Percentiles rank a stretch among this genome's conserved stretches.
These are phyloP conservation scores for Aureobasidium zeae DNA, from an alignment of 2,329 filamentous ascomycete species.

Conservation along the genomic window DNA sequence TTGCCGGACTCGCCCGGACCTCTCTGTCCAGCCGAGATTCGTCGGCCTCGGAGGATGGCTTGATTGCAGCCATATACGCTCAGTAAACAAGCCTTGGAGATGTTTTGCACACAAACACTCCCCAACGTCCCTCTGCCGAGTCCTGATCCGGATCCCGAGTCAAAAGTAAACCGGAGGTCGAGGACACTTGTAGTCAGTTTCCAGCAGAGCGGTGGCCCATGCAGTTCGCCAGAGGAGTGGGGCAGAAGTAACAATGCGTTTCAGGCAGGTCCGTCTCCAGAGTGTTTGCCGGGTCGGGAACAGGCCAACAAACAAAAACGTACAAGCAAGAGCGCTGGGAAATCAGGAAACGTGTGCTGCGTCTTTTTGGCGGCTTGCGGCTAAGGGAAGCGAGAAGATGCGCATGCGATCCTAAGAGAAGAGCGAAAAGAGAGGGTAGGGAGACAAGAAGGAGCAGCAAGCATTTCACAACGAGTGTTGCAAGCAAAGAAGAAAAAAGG, in stretches of 20 bases:
- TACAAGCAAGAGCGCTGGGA: constrained; percentile 9
- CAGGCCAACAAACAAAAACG: constrained; percentile 10
- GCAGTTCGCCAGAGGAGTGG: neutral
- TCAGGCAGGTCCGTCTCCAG: neutral
- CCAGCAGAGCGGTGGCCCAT: constrained; percentile 5
- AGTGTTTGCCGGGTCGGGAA: neutral
- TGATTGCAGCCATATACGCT: constrained; percentile 10
- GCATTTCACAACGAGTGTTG: constrained; percentile 6
- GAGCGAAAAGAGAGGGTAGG: neutral
- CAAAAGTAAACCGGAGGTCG: neutral
- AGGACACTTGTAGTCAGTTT: constrained; percentile 1
- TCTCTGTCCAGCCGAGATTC: constrained; percentile 11
- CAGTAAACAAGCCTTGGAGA: neutral
- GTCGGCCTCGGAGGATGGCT: constrained; percentile 4
- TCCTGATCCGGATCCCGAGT: neutral
- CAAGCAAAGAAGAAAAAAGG: no score
- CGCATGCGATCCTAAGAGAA: neutral
- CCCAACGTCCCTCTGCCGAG: constrained; percentile 1
- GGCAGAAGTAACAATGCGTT: neutral
- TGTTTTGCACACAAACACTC: neutral
- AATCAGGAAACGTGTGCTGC: constrained; percentile 8
- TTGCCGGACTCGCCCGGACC: neutral
- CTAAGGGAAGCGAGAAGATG: neutral
- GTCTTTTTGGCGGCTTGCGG: constrained; percentile 11
- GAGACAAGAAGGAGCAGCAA: neutral